These are phyloP conservation scores for Saccharum spontaneum DNA, from an alignment of 176 grass and related monocot species.

Conservation along the genomic window DNA sequence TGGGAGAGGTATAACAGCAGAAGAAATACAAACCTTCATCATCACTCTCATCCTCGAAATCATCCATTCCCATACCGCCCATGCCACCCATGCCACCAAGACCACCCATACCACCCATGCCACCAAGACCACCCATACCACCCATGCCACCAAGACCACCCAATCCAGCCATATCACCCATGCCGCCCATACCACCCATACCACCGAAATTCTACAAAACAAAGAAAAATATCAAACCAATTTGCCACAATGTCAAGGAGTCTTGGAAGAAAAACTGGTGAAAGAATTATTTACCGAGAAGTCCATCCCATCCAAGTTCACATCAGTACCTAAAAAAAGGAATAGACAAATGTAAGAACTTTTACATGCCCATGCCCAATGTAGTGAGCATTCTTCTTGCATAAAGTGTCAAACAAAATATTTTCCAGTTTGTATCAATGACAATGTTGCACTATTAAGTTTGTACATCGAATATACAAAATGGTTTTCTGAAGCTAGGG, in stretches of 20 bases:
- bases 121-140: constrained; percentile 29
- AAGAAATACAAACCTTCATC: constrained; percentile 68
- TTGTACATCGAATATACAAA: neutral
- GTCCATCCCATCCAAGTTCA: constrained; percentile 96
- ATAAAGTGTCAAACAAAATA: neutral
- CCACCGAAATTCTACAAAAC: constrained; percentile 69
- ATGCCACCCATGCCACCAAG: constrained; percentile 24
- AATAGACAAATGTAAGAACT: constrained; percentile 8
- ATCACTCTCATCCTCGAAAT: constrained; percentile 75
- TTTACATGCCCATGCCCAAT: neutral
- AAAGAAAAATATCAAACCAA: constrained; percentile 36
- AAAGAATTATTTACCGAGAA: constrained; percentile 56
- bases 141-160: constrained; percentile 21
- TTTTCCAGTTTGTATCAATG: neutral
- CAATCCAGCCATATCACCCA: constrained; percentile 13
- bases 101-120: constrained; percentile 22
- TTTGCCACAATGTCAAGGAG: neutral
- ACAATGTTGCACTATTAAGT: neutral
- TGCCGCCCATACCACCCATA: constrained; percentile 58
- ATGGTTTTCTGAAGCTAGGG: neutral
- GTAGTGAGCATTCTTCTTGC: neutral
- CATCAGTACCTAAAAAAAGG: constrained; percentile 42
- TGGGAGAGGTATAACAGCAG: neutral
- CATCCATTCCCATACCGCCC: constrained; percentile 62
- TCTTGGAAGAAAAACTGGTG: neutral